Evolutionary conservation across 2,329 filamentous ascomycete species (phyloP).

Genomic region (Xylaria sp.): DNA sequence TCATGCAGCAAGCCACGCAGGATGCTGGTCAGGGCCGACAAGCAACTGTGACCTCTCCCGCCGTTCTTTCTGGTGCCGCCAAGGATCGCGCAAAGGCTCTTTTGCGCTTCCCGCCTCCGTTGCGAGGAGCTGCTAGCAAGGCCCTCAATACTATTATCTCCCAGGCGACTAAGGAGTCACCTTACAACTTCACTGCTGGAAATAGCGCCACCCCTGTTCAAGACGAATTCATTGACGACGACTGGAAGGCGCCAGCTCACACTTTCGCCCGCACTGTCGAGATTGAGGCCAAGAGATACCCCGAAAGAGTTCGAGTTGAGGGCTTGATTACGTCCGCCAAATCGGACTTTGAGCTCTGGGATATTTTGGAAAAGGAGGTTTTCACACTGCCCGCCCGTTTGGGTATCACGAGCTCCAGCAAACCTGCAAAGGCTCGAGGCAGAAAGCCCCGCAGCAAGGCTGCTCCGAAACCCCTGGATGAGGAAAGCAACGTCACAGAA

Average conservation of each 20-base stretch:
- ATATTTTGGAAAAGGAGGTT: conserved; percentile 60
- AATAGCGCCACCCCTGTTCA: not conserved
- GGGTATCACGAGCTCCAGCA: conserved; percentile 39
- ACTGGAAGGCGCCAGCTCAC: conserved; percentile 24
- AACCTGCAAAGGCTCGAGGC: conserved; percentile 9
- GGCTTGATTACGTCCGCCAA: conserved; percentile 47
- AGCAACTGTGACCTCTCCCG: conserved; percentile 19
- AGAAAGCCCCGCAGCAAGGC: conserved; percentile 4
- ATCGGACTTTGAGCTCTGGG: conserved; percentile 62
- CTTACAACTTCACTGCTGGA: not conserved
- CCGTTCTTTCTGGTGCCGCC: conserved; percentile 22
- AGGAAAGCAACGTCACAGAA: not conserved
- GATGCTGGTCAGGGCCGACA: conserved; percentile 22
- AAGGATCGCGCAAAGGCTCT: conserved; percentile 34
- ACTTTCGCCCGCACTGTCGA: conserved; percentile 29
- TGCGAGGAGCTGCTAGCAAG: conserved; percentile 36
- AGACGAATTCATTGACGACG: conserved; percentile 12
- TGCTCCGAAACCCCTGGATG: not conserved
- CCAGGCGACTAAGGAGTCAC: conserved; percentile 5
- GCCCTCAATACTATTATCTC: conserved; percentile 34
- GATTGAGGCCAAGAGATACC: conserved; percentile 36
- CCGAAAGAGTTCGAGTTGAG: conserved; percentile 50
- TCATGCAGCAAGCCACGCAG: conserved; percentile 28
- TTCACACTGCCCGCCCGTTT: conserved; percentile 55
- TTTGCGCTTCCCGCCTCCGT: conserved; percentile 37